phyloP scores from a whole-genome alignment of 441 rosid species.

The Pelargonium citronellum region DNA sequence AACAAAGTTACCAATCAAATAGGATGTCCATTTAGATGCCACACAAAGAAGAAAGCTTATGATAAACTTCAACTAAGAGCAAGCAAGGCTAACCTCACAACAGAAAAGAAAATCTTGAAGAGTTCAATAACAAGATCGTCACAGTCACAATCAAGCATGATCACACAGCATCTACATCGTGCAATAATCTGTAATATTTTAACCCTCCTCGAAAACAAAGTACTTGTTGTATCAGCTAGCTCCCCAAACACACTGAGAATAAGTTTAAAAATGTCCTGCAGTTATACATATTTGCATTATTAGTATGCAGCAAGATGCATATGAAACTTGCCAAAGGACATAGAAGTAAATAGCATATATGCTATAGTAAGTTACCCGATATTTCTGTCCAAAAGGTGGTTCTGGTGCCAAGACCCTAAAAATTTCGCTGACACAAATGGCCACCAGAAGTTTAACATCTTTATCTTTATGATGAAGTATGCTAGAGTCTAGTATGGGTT shows the following conservation, averaged over 20 bases:
- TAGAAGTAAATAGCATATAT: background rate
- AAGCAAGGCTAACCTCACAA: constrained; percentile 53
- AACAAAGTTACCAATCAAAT: background rate
- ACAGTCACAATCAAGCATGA: constrained; percentile 69
- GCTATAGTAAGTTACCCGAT: constrained; percentile 42
- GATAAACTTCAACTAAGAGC: background rate
- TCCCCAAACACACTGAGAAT: constrained; percentile 54
- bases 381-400: constrained; percentile 65
- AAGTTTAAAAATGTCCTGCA: constrained; percentile 67
- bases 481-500: constrained; percentile 48
- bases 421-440: constrained; percentile 61
- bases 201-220: constrained; percentile 71
- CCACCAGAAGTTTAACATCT: constrained; percentile 66
- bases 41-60: constrained; percentile 4
- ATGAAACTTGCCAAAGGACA: constrained; percentile 1
- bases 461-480: constrained; percentile 61
- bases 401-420: constrained; percentile 81
- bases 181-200: constrained; percentile 77
- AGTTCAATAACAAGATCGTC: constrained; percentile 58
- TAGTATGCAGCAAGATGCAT: constrained; percentile 1
- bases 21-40: background rate
- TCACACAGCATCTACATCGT: constrained; percentile 63
- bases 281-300: constrained; percentile 6
- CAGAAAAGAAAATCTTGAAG: constrained; percentile 71
- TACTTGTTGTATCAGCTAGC: constrained; percentile 55